Evolutionary conservation across 1,284 basidiomycete genomes (phyloP), one percentile per base, ranked within the genome.

Genomic region (Neolentinus lepideus): DNA sequence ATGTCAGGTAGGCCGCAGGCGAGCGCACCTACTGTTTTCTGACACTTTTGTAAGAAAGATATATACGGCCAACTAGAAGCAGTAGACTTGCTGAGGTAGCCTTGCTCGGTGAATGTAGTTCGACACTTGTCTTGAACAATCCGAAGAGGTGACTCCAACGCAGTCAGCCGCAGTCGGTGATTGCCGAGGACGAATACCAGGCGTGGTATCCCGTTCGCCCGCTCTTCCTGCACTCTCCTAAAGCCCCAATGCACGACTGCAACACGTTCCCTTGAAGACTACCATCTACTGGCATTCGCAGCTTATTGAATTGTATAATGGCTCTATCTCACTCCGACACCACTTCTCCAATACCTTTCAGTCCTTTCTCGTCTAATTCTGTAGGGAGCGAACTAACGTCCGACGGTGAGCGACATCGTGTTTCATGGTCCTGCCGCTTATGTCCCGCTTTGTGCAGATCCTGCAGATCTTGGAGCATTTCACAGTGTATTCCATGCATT

Each of bases 401-500:
- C 36, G 87, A 89, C 66, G 80, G 81, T 80, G 61, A 43, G 38
- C 67, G 45, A 46, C 43, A 31, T 50, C 50, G 25, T 52, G 55
- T 51, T 56, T 48, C 35, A 58, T 54, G 54, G 19, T 35, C 47
- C 50, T 38, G 56, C 21, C 50, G 31, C 54, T 51, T 50, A 54
- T 46, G 16, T 31, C 24, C 51, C 38, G 25, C 10, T 33, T 21
- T 26, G 26, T 58, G n/a, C 62, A 82, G 87, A 89, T 69, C 77
- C 80, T 58, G 88, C 88, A 48, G 87, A 90, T 70, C 75, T 90
- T 21, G 88, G 88, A 12, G 84, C 85, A 19, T 90, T 91, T 68
- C 79, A 75, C 14, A 76, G 80, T 52, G 84, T 91, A 43, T 80
- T 91, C 55, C 79, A 86, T 45, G 88, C 82, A 56, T 75, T 85